Evolutionary conservation across 108 stramenopile species (phyloP).

Genomic region (Cylindrotheca fusiformis): DNA sequence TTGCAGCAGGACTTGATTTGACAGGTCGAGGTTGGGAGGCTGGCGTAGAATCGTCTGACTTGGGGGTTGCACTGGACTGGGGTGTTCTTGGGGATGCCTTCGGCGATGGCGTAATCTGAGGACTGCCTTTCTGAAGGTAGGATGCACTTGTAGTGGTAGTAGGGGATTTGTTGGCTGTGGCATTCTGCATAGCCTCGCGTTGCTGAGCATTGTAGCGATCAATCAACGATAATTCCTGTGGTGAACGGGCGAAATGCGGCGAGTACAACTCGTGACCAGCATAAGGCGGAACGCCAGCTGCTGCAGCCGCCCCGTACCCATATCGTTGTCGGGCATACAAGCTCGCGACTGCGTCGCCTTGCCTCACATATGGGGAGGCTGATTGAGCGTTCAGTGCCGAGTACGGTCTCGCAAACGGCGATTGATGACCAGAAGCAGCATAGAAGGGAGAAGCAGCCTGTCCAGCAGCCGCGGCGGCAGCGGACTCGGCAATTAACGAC

Average conservation of each 20-base stretch:
- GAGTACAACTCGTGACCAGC: constrained; percentile 22
- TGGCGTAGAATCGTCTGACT: not conserved
- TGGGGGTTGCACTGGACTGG: constrained; percentile 3
- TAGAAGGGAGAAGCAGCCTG: constrained; percentile 7
- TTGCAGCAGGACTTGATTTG: not conserved
- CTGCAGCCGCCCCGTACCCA: constrained; percentile 15
- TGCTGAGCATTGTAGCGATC: constrained; percentile 24
- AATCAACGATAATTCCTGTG: constrained; percentile 15
- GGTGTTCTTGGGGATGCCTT: constrained; percentile 4
- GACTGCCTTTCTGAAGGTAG: constrained; percentile 8
- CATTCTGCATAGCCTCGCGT: constrained; percentile 11
- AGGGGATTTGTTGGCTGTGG: constrained; percentile 1
- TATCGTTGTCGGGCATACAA: constrained; percentile 28
- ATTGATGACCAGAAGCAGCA: constrained; percentile 14
- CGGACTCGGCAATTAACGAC: constrained; percentile 18
- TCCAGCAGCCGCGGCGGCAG: constrained; percentile 10
- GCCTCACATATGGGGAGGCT: constrained; percentile 14
- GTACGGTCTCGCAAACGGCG: constrained; percentile 19
- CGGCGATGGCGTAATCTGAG: not conserved
- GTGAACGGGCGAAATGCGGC: constrained; percentile 24
- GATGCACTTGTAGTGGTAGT: constrained; percentile 2
- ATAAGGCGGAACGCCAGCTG: constrained; percentile 9
- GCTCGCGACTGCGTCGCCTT: constrained; percentile 10
- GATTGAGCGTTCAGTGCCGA: constrained; percentile 8
- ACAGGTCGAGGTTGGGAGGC: not conserved